These are phyloP conservation scores for Hymenoscyphus linearis DNA, from an alignment of 2,329 filamentous ascomycete genomes.

Conservation along the genomic window DNA sequence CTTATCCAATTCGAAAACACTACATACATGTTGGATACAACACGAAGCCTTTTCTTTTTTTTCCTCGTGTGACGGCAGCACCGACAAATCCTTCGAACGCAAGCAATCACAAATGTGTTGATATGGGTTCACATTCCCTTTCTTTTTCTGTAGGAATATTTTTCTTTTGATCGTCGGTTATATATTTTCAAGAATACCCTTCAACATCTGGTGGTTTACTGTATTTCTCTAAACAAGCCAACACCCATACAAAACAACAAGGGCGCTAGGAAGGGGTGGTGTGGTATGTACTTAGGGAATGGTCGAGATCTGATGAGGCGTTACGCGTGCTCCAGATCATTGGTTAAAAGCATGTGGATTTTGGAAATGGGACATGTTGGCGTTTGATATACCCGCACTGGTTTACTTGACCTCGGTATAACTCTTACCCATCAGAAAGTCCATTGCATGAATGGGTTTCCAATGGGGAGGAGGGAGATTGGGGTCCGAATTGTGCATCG, in stretches of 20 bases:
- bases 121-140: constrained; percentile 4
- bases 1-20: background rate
- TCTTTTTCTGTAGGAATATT: constrained; percentile 10
- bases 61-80: background rate
- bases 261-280: background rate
- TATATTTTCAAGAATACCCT: constrained; percentile 8
- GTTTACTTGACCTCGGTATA: constrained; percentile 4
- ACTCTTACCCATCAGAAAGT: background rate
- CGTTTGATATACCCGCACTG: constrained; percentile 17
- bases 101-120: constrained; percentile 7
- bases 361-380: constrained; percentile 8
- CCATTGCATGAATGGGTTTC: background rate
- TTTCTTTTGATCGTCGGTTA: constrained; percentile 9
- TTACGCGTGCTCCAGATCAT: constrained; percentile 3
- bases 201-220: background rate
- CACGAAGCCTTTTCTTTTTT: background rate
- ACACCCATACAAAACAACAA: constrained; percentile 2
- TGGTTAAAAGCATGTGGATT: constrained; percentile 13
- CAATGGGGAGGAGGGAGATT: constrained; percentile 2
- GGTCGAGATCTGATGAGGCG: constrained; percentile 8
- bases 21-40: background rate
- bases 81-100: constrained; percentile 4
- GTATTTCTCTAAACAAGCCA: constrained; percentile 1
- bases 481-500: constrained; percentile 7
- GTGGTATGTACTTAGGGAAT: background rate